phyloP scores from a whole-genome alignment of 202 grass and related monocot genomes.

The Elaeis oleifera region DNA sequence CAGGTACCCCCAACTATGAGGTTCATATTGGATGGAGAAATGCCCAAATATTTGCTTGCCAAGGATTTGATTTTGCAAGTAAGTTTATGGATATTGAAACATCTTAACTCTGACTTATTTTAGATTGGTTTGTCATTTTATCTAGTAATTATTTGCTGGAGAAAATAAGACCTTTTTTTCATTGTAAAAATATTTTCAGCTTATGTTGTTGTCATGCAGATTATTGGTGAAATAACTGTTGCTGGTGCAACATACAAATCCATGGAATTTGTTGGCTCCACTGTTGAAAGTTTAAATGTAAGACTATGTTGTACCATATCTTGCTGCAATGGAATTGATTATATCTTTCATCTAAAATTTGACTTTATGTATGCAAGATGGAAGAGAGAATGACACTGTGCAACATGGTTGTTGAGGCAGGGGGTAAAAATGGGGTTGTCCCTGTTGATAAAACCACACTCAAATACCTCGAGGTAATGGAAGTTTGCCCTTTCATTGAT shows the following conservation, averaged over 20 bases:
- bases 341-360: too few relatives aligned
- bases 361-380: slow-evolving; percentile 43
- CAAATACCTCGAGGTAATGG: slow-evolving; percentile 78
- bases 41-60: slow-evolving; percentile 86
- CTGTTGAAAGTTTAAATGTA: slow-evolving; percentile 74
- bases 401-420: slow-evolving; percentile 96
- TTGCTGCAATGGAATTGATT: slow-evolving; percentile 3
- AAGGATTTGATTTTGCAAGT: slow-evolving; percentile 99
- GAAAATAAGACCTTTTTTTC: neutral
- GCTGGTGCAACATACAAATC: slow-evolving; percentile 95
- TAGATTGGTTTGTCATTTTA: slow-evolving; percentile 6
- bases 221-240: slow-evolving; percentile 90
- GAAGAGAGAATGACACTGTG: slow-evolving; percentile 97
- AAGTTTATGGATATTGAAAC: slow-evolving; percentile 20
- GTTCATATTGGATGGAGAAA: slow-evolving; percentile 86
- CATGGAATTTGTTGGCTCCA: slow-evolving; percentile 97
- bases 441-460: slow-evolving; percentile 89
- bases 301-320: slow-evolving; percentile 14
- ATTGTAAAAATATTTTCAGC: neutral
- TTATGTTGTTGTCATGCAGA: slow-evolving; percentile 35
- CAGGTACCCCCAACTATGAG: slow-evolving; percentile 83
- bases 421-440: slow-evolving; percentile 86
- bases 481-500: slow-evolving; percentile 4
- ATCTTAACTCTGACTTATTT: neutral
- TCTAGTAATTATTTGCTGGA: neutral